Evolutionary conservation across 345 rosid genomes (phyloP).

Genomic region (Linum lewisii): DNA sequence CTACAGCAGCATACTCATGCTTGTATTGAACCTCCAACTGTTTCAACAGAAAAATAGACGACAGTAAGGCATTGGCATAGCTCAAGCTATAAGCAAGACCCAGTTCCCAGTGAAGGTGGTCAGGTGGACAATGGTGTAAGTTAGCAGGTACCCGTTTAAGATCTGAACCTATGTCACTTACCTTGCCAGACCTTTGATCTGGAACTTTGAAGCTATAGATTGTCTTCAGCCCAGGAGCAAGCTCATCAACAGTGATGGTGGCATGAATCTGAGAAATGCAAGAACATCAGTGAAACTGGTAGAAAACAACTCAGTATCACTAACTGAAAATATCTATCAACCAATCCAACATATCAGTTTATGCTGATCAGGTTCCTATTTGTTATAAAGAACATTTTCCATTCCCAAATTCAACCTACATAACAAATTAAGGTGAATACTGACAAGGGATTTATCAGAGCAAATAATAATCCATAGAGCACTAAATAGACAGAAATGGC

Average conservation of each 20-base stretch:
- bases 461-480: not conserved
- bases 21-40: constrained; percentile 84
- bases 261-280: constrained; percentile 45
- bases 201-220: constrained; percentile 75
- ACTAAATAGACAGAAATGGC: not conserved
- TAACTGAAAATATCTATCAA: not conserved
- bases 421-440: not conserved
- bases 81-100: not conserved
- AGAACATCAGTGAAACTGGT: not conserved
- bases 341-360: not conserved
- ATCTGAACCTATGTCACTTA: constrained; percentile 9
- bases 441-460: not conserved
- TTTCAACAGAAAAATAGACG: constrained; percentile 8
- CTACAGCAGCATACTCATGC: constrained; percentile 78
- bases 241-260: constrained; percentile 73
- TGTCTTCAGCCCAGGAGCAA: constrained; percentile 82
- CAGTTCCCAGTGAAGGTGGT: not conserved
- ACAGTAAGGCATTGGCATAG: constrained; percentile 1
- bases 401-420: not conserved
- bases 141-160: not conserved
- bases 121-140: not conserved
- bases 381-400: too few species aligned
- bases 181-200: constrained; percentile 96
- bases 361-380: not conserved
- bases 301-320: not conserved